Evolutionary conservation across 495 filamentous ascomycete species (phyloP).

Genomic region (Hyaloscypha bicolor): DNA sequence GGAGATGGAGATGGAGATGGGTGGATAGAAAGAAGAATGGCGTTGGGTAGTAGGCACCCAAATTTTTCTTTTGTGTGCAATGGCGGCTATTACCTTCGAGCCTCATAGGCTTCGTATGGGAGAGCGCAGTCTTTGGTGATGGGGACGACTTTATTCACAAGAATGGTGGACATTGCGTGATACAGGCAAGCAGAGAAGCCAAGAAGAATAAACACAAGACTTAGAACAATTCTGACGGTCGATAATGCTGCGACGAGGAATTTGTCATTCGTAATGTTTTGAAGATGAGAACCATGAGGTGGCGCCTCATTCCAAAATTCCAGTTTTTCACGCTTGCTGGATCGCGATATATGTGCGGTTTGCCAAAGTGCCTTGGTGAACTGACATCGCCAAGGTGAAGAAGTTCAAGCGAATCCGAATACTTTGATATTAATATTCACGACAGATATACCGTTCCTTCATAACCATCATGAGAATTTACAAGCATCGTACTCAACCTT

Average conservation of each 20-base stretch:
- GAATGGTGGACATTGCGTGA: neutral
- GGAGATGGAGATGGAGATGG: slow-evolving; percentile 1
- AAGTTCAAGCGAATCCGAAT: no score
- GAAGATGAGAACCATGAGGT: no score
- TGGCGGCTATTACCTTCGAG: slow-evolving; percentile 34
- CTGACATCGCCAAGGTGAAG: no score
- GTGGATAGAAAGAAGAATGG: neutral
- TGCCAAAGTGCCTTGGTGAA: no score
- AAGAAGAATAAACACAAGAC: slow-evolving; percentile 1
- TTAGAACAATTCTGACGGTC: slow-evolving; percentile 2
- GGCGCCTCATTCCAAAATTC: no score
- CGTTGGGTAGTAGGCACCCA: neutral
- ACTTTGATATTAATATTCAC: no score
- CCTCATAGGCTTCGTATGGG: slow-evolving; percentile 23
- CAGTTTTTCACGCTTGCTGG: no score
- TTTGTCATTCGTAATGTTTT: no score
- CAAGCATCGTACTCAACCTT: no score
- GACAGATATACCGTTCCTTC: no score
- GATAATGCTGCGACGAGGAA: neutral
- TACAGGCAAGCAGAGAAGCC: neutral
- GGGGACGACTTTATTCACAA: neutral
- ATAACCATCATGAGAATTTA: no score
- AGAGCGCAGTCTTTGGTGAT: slow-evolving; percentile 34
- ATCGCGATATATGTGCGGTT: no score
- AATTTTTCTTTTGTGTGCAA: neutral